Percentiles rank a stretch among this genome's conserved stretches.
Evolutionary conservation across 306 rosid species (phyloP).

Genomic region (Cicer bijugum): DNA sequence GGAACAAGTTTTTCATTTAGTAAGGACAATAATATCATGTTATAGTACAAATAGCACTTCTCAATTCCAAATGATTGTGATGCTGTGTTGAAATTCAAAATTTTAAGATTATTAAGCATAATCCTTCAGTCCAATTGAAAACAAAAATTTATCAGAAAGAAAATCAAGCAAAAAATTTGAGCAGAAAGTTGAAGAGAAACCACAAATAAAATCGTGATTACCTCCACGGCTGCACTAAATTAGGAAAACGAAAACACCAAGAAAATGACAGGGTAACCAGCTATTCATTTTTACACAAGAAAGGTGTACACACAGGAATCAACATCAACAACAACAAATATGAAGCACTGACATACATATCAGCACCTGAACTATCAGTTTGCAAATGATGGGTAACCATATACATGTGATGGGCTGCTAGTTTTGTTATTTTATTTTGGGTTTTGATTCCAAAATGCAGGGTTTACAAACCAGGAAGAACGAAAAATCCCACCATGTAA

Average conservation of each 20-base stretch:
- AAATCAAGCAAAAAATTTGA: neutral
- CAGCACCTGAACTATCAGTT: neutral
- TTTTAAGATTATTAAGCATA: constrained; percentile 14
- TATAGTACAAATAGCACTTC: neutral
- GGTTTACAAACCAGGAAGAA: neutral
- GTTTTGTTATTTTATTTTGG: too few relatives aligned
- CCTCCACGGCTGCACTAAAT: neutral
- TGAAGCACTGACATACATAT: too few relatives aligned
- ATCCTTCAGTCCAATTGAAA: neutral
- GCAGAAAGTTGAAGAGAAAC: constrained; percentile 9
- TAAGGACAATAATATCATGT: neutral
- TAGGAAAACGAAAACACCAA: neutral
- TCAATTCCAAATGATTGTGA: constrained; percentile 27
- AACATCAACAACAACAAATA: neutral
- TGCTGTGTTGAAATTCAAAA: neutral
- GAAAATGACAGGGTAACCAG: neutral
- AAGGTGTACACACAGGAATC: neutral
- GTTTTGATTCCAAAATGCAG: too few relatives aligned
- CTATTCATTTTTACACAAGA: constrained; percentile 7
- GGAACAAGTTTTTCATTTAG: too few relatives aligned
- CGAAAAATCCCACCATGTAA: neutral
- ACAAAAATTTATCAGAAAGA: neutral
- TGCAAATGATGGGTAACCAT: neutral
- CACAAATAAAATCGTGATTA: neutral
- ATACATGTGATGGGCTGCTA: neutral